phyloP scores from a whole-genome alignment of 441 rosid species.

The Euphorbia corollata region DNA sequence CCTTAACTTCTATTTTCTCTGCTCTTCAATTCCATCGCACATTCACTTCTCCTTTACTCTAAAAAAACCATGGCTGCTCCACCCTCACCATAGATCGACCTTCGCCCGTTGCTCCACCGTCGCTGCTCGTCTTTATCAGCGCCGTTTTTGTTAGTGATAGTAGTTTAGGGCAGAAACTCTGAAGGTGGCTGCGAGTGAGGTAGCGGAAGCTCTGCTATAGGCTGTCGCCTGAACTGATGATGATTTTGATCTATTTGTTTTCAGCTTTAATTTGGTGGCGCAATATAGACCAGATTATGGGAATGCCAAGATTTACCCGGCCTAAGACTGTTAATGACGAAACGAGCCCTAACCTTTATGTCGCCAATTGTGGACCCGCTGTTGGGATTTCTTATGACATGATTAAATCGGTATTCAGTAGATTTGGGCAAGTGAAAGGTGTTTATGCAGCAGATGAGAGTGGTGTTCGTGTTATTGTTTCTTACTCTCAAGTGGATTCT shows the following conservation, averaged over 20 bases:
- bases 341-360: conserved; percentile 50
- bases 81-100: too few relatives aligned
- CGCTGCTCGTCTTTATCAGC: too few relatives aligned
- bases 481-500: conserved; percentile 35
- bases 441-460: conserved; percentile 77
- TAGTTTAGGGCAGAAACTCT: too few relatives aligned
- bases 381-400: conserved; percentile 58
- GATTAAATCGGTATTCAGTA: conserved; percentile 47
- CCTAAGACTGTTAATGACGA: conserved; percentile 32
- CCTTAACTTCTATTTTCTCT: too few relatives aligned
- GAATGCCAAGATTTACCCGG: conserved; percentile 54
- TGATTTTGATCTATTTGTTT: neutral
- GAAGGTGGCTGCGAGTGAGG: too few relatives aligned
- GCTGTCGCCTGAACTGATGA: too few relatives aligned
- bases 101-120: too few relatives aligned
- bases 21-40: too few relatives aligned
- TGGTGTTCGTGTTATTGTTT: conserved; percentile 71
- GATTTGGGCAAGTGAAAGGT: conserved; percentile 60
- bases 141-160: too few relatives aligned
- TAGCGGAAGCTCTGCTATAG: too few relatives aligned
- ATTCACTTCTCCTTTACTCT: too few relatives aligned
- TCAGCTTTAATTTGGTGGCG: neutral
- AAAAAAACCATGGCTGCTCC: too few relatives aligned
- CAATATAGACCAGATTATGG: conserved; percentile 29
- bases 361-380: conserved; percentile 91